These are phyloP conservation scores for Murraya koenigii DNA, from an alignment of 345 rosid genomes.

Conservation along the genomic window DNA sequence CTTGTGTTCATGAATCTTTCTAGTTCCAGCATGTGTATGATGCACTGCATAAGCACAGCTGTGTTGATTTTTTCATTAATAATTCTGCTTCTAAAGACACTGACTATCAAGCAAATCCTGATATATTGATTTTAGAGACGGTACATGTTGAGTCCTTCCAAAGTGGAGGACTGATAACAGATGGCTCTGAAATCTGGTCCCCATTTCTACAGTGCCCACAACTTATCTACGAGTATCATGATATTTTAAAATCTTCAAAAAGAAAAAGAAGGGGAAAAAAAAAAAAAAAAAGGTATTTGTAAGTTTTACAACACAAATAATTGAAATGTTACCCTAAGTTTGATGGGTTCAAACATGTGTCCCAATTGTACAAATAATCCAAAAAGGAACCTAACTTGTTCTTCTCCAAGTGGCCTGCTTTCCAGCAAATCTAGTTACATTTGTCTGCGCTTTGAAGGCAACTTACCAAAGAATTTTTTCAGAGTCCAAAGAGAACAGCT, in stretches of 20 bases:
- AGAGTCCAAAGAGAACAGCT: conserved; percentile 1
- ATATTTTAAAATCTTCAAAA: neutral
- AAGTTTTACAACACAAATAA: neutral
- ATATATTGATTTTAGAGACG: neutral
- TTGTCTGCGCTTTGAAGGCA: conserved; percentile 9
- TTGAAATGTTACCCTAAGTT: conserved; percentile 17
- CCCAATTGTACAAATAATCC: neutral
- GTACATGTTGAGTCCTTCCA: neutral
- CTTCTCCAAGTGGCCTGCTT: conserved; percentile 14
- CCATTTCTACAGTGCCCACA: neutral
- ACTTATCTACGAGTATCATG: neutral
- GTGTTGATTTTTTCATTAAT: neutral
- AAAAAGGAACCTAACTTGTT: neutral
- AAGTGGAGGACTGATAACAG: conserved; percentile 17
- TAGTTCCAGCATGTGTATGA: neutral
- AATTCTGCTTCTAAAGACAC: neutral
- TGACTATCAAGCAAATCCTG: neutral
- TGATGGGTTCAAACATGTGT: neutral
- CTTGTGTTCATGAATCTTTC: neutral
- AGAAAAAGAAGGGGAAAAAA: neutral
- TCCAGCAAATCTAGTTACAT: conserved; percentile 16
- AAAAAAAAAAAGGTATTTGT: neutral
- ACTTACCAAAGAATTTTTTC: neutral
- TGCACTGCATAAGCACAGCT: neutral
- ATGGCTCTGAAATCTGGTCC: conserved; percentile 17